A percentile compares a stretch with the other conserved stretches of the same genome.
phyloP scores from a whole-genome alignment of 768 basidiomycete genomes.

The Mycena olivaceomarginata region DNA sequence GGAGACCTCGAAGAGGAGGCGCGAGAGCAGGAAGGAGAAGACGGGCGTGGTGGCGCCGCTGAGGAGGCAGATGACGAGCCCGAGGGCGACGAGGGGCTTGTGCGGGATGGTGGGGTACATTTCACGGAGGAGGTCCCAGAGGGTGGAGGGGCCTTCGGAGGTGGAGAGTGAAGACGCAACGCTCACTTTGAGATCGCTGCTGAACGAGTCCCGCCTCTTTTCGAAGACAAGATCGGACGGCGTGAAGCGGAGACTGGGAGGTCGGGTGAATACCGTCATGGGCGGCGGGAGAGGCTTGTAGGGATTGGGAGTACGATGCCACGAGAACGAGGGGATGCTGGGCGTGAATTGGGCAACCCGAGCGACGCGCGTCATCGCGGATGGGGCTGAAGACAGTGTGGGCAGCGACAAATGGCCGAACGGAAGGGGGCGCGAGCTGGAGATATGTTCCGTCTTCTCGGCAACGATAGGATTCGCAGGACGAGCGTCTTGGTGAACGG shows the following conservation, averaged over 20 bases:
- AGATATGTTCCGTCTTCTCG: background rate
- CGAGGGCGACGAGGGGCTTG: conserved; percentile 82
- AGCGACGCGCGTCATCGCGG: conserved; percentile 38
- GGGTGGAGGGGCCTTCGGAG: conserved; percentile 48
- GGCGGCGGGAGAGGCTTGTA: conserved; percentile 48
- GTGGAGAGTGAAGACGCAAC: conserved; percentile 10
- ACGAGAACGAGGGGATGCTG: conserved; percentile 24
- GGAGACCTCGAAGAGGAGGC: conserved; percentile 86
- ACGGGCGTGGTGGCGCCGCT: conserved; percentile 93
- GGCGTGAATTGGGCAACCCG: conserved; percentile 38
- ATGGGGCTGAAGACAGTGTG: conserved; percentile 28
- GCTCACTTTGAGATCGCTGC: conserved; percentile 52
- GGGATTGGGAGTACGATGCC: conserved; percentile 43
- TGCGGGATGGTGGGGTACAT: conserved; percentile 84
- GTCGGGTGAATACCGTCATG: conserved; percentile 57
- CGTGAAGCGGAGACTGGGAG: conserved; percentile 80
- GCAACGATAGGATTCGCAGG: background rate
- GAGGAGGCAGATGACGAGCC: conserved; percentile 79
- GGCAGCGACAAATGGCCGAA: conserved; percentile 36
- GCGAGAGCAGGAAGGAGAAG: conserved; percentile 93
- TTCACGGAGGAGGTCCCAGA: conserved; percentile 69
- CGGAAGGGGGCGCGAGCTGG: conserved; percentile 22
- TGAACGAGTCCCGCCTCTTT: conserved; percentile 44
- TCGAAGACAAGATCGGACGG: conserved; percentile 67
- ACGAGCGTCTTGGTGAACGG: background rate